Conservation (phyloP, 495 filamentous ascomycete species). For the Penicillium steckii region DNA sequence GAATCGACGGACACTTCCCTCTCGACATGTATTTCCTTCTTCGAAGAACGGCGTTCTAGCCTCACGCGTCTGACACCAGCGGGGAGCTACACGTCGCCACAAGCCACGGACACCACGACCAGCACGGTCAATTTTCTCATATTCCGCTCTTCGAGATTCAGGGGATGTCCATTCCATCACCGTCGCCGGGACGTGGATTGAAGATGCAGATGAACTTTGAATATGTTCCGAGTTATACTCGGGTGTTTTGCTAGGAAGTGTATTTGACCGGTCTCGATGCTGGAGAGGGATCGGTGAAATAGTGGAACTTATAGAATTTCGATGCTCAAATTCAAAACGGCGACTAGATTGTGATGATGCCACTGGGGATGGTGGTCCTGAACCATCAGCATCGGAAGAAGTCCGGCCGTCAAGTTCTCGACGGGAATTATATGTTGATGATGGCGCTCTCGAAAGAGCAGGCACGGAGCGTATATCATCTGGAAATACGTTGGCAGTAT, state of each 20-base stretch:
- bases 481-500: not conserved
- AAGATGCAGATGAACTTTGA: slow-evolving; percentile 21
- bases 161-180: slow-evolving; percentile 52
- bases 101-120: slow-evolving; percentile 44
- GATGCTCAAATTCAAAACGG: slow-evolving; percentile 13
- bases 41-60: slow-evolving; percentile 41
- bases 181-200: slow-evolving; percentile 39
- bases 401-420: slow-evolving; percentile 12
- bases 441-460: slow-evolving; percentile 3
- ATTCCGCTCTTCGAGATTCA: slow-evolving; percentile 46
- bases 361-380: slow-evolving; percentile 24
- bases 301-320: slow-evolving; percentile 8
- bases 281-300: slow-evolving; percentile 7
- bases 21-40: slow-evolving; percentile 39
- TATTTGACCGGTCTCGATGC: slow-evolving; percentile 20
- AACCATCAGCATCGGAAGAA: slow-evolving; percentile 16
- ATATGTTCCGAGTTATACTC: not conserved
- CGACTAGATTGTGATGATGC: slow-evolving; percentile 15
- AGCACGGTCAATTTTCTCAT: slow-evolving; percentile 50
- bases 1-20: slow-evolving; percentile 48
- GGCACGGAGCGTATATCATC: slow-evolving; percentile 8
- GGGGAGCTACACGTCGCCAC: slow-evolving; percentile 43
- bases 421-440: slow-evolving; percentile 7
- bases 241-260: slow-evolving; percentile 7
- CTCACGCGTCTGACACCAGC: slow-evolving; percentile 37